Conservation (phyloP, 257 asterid species). For the Capsicum baccatum region DNA sequence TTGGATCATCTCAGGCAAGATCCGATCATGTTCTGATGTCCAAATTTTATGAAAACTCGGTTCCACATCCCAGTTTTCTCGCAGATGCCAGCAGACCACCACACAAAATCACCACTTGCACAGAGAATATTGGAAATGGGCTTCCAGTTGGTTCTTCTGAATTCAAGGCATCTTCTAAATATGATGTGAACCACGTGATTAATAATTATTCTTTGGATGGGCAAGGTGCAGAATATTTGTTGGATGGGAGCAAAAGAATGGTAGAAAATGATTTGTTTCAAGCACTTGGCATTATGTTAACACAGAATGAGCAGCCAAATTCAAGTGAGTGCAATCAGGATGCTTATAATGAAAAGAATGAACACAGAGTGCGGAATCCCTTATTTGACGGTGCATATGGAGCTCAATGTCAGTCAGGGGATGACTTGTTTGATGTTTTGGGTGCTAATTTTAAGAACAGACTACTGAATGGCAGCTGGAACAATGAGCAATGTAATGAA, state of each 20-base stretch:
- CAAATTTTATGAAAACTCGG: conserved; percentile 34
- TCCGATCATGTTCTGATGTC: conserved; percentile 37
- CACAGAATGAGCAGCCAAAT: conserved; percentile 35
- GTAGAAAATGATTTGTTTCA: conserved; percentile 43
- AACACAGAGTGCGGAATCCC: conserved; percentile 37
- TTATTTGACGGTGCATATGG: conserved; percentile 37
- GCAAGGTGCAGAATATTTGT: conserved; percentile 35
- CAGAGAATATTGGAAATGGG: conserved; percentile 28
- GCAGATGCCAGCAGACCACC: conserved; percentile 39
- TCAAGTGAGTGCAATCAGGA: conserved; percentile 40
- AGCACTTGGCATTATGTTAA: conserved; percentile 36
- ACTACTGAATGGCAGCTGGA: conserved; percentile 56
- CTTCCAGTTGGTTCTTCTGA: conserved; percentile 43
- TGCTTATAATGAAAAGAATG: conserved; percentile 45
- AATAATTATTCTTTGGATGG: conserved; percentile 38
- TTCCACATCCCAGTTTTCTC: conserved; percentile 26
- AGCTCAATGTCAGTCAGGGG: conserved; percentile 55
- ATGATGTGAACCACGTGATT: conserved; percentile 37
- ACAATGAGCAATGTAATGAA: conserved; percentile 40
- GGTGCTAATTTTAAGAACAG: conserved; percentile 81
- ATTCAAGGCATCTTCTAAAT: conserved; percentile 39
- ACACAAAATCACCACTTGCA: conserved; percentile 33
- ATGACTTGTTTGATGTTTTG: conserved; percentile 82
- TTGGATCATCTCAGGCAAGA: conserved; percentile 38
- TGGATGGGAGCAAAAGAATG: conserved; percentile 33